A percentile compares a stretch with the other conserved stretches of the same genome.
These are phyloP conservation scores for Blumeriella jaapii DNA, from an alignment of 2,329 filamentous ascomycete species.

Conservation along the genomic window DNA sequence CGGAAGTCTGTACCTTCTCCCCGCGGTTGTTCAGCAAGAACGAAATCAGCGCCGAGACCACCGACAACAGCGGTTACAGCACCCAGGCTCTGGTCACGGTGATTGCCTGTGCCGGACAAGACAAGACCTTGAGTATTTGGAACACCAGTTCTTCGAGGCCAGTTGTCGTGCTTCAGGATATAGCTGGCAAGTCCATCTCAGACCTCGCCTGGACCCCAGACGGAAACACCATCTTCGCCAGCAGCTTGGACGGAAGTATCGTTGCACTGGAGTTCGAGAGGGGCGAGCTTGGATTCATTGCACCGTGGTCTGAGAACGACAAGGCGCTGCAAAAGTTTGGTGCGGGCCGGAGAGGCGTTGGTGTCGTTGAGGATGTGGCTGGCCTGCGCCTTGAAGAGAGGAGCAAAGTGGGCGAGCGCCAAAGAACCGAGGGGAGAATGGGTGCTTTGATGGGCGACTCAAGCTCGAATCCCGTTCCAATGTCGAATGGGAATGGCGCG, in stretches of 20 bases:
- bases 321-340: slow-evolving; percentile 89
- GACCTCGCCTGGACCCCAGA: slow-evolving; percentile 92
- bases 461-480: slow-evolving; percentile 27
- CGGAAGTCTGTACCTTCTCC: slow-evolving; percentile 95
- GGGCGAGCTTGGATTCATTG: slow-evolving; percentile 83
- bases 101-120: slow-evolving; percentile 91
- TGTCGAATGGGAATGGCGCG: slow-evolving; percentile 20
- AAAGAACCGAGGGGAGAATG: slow-evolving; percentile 88
- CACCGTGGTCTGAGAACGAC: slow-evolving; percentile 78
- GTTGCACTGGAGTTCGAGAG: slow-evolving; percentile 70
- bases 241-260: slow-evolving; percentile 82
- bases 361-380: slow-evolving; percentile 86
- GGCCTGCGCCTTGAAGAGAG: slow-evolving; percentile 78
- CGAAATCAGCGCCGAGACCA: slow-evolving; percentile 40
- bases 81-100: slow-evolving; percentile 62
- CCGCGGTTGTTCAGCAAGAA: slow-evolving; percentile 75
- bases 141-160: slow-evolving; percentile 92
- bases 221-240: slow-evolving; percentile 74
- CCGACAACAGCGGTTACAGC: slow-evolving; percentile 36
- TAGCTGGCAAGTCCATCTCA: slow-evolving; percentile 84
- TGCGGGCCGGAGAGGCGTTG: slow-evolving; percentile 74
- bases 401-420: slow-evolving; percentile 83
- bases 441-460: slow-evolving; percentile 94
- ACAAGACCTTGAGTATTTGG: slow-evolving; percentile 94
- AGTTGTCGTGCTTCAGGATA: slow-evolving; percentile 78